Evolutionary conservation across 805 yeast species (phyloP).

Genomic region (Yarrowia osloensis): DNA sequence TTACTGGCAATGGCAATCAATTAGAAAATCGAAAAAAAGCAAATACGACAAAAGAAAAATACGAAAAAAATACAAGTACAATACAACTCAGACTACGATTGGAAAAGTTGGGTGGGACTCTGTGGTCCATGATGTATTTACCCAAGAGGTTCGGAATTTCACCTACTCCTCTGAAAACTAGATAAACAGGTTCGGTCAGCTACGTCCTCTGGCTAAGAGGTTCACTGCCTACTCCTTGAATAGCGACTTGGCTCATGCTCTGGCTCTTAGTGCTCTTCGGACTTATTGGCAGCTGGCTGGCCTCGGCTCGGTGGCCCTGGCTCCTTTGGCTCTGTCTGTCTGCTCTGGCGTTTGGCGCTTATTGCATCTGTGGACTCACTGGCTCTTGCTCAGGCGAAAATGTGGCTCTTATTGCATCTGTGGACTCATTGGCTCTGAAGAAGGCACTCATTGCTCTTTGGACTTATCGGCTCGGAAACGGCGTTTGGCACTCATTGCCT

Average conservation of each 20-base stretch:
- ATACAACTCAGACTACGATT: not conserved
- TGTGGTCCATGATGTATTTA: not conserved
- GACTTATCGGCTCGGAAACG: too few species aligned
- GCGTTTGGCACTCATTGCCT: not conserved
- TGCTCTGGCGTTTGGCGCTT: not conserved
- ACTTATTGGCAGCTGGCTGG: not conserved
- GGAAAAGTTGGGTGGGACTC: not conserved
- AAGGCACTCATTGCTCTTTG: too few species aligned
- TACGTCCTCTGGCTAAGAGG: not conserved
- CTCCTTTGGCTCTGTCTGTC: not conserved
- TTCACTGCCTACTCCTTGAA: slow-evolving; percentile 1
- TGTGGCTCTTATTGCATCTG: not conserved
- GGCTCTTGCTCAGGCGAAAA: not conserved
- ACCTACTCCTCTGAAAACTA: not conserved
- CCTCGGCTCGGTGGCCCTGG: not conserved
- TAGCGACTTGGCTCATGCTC: not conserved
- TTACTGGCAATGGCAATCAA: too few species aligned
- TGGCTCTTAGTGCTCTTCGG: not conserved
- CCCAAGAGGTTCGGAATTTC: not conserved
- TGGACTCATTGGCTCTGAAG: not conserved
- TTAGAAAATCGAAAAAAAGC: not conserved
- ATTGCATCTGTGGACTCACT: slow-evolving; percentile 6
- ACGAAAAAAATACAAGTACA: not conserved
- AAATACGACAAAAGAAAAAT: not conserved
- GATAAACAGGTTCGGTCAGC: not conserved